Conservation (phyloP, 2,329 filamentous ascomycete species). For the Phyllosticta paracitricarpa region DNA sequence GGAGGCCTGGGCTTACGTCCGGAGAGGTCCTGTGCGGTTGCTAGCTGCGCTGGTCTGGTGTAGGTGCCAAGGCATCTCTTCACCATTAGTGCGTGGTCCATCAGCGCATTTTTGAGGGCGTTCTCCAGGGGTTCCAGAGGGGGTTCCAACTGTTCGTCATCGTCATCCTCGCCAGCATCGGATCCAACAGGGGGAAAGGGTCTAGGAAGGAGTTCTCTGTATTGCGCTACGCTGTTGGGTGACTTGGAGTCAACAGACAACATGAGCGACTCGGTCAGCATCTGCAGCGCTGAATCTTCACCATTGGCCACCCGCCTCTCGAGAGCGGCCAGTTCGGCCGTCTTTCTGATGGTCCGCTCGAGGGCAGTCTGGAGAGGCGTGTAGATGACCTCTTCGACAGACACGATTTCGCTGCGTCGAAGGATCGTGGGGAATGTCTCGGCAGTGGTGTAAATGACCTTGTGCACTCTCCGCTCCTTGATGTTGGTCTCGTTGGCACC, state of each 20-base stretch:
- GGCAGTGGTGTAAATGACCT: slow-evolving; percentile 70
- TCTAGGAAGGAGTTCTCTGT: slow-evolving; percentile 62
- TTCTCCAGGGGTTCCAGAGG: slow-evolving; percentile 53
- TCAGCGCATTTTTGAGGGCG: slow-evolving; percentile 71
- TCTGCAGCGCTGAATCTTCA: slow-evolving; percentile 57
- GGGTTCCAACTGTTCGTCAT: slow-evolving; percentile 32
- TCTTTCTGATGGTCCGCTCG: slow-evolving; percentile 84
- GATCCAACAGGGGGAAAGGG: slow-evolving; percentile 18
- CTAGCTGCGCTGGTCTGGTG: slow-evolving; percentile 51
- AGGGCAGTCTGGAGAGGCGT: slow-evolving; percentile 76
- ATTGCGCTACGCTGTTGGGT: slow-evolving; percentile 67
- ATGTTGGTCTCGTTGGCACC: slow-evolving; percentile 53
- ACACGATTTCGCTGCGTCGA: slow-evolving; percentile 73
- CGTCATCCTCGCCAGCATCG: slow-evolving; percentile 24
- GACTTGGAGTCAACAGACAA: slow-evolving; percentile 65
- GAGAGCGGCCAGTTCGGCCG: slow-evolving; percentile 66
- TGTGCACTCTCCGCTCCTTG: slow-evolving; percentile 69
- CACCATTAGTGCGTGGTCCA: slow-evolving; percentile 82
- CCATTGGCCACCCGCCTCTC: slow-evolving; percentile 66
- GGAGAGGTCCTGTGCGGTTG: slow-evolving; percentile 50
- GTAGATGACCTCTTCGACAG: slow-evolving; percentile 55
- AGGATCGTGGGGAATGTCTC: slow-evolving; percentile 88
- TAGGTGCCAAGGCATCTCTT: slow-evolving; percentile 69
- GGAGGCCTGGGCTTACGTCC: slow-evolving; percentile 44
- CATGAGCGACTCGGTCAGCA: slow-evolving; percentile 65